phyloP scores from a whole-genome alignment of 306 rosid species.

The Begonia masoniana region DNA sequence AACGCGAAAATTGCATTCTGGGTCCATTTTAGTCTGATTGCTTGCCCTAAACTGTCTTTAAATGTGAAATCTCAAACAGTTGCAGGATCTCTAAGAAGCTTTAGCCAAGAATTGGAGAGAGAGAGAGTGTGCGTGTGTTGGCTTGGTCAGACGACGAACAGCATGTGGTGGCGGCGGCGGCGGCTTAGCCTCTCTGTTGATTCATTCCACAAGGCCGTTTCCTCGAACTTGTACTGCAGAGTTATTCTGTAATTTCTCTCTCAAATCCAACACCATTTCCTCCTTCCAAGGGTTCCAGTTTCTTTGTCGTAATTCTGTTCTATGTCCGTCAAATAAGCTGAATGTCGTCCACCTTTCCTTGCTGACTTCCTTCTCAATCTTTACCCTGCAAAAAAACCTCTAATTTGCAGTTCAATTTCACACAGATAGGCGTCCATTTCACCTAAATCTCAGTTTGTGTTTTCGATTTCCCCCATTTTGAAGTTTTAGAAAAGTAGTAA shows the following conservation, averaged over 20 bases:
- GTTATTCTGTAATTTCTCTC: slow-evolving; percentile 51
- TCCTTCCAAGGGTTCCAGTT: slow-evolving; percentile 75
- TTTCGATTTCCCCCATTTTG: slow-evolving; percentile 12
- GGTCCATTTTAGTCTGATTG: neutral
- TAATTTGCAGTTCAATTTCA: neutral
- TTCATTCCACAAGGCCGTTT: slow-evolving; percentile 58
- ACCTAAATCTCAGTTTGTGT: slow-evolving; percentile 9
- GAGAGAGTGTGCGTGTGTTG: neutral
- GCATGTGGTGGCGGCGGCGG: neutral
- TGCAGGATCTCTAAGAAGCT: neutral
- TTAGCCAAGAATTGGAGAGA: neutral
- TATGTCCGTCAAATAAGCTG: slow-evolving; percentile 92
- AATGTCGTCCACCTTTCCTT: slow-evolving; percentile 8
- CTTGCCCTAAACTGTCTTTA: neutral
- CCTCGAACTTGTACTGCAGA: slow-evolving; percentile 74
- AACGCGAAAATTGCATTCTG: no score
- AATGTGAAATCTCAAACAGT: neutral
- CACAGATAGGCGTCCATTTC: neutral
- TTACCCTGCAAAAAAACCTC: neutral
- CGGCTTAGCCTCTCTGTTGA: slow-evolving; percentile 69
- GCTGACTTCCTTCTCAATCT: neutral
- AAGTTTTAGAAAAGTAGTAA: slow-evolving; percentile 67
- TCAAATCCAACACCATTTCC: slow-evolving; percentile 3
- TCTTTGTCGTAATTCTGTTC: slow-evolving; percentile 71
- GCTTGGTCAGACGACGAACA: neutral